Base-by-base conservation (phyloP, 2,329 filamentous ascomycete genomes). In the Sporothrix protearum region DNA sequence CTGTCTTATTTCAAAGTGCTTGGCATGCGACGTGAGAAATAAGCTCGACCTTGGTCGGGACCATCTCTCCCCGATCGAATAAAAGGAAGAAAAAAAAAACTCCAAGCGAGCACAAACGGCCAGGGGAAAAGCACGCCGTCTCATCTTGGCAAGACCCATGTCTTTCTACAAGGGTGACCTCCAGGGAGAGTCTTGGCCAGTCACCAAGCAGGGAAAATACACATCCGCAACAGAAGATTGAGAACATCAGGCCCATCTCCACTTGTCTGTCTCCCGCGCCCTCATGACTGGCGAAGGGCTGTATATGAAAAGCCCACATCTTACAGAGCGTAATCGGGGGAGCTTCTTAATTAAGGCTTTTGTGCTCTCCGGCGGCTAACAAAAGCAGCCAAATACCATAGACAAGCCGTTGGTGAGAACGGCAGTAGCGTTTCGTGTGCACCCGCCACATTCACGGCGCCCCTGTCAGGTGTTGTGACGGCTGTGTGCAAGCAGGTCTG, bases 331-430 rank as follows among this genome's bases (percentile, higher is more conserved):
- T 30, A 3, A 25, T 49, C 10, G 2, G 39, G 42, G 42, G 22
- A 14, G 25, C 25, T n/a, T n/a, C n/a, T n/a, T n/a, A 33, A 22
- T 66, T 22, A 42, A 9, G 63, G 63, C 63, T 66, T 30, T 25
- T 53, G 30, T 53, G 39, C 16, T 45, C 49, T 57, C 49, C 66
- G 47, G 30, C 49, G 66, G 66, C 66, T 57, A 49, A 68, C 45
- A 10, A 51, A 7, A 42, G 2, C n/a, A 30, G 66, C 22, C 59
- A 63, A 30, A 33, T 47, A 66, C 16, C 49, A 66, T 25, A 66
- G 42, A 66, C 30, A 53, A 55, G 66, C 66, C 66, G 66, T 68
- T 68, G 49, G 47, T 22, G 14, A 53, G 49, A 68, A 57, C 42
- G 49, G 49, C 42, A 49, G 61, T 66, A 42, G 42, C 63, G 25